Evolutionary conservation across 306 rosid genomes (phyloP), one percentile per base, ranked within the genome.

Genomic region (Rosa chinensis): DNA sequence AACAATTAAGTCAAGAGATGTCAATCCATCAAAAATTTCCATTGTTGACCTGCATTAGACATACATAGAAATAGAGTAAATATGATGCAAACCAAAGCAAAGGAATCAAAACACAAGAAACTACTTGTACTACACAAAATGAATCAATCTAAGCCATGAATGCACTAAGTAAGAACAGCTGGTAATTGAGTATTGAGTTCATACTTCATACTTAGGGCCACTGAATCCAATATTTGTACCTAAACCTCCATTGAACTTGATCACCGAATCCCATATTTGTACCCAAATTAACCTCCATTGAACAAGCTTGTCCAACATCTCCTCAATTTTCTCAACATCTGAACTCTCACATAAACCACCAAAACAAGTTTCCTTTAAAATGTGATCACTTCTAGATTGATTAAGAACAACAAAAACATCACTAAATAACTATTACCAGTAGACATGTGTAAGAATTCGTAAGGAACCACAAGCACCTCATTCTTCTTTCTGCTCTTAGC

Each of bases 251-350:
- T 90, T 78, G 79, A 89, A 78, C 91, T 90, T 92, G 81, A 90
- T 78, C 77, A 90, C 88, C 28, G 1, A 25, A 25, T 25, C 28
- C 28, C 28, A 25, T 25, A 25, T 25, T 25, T 25, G 28, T 25
- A 25, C 28, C 28, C 28, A 25, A 25, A n/a, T n/a, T n/a, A n/a
- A 25, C 28, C 28, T 25, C 28, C 28, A 25, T 25, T 25, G 28
- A 66, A 81, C 96, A 80, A 92, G 87, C 83, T 90, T 92, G 67
- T 90, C 92, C 86, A 92, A 79, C 70, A 90, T 87, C 73, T 85
- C 86, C 80, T 72, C 90, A 66, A 84, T 84, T 76, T 87, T 82
- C 45, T 83, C 85, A 10, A 76, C 8, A 82, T 86, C 96, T 88
- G 88, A 77, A 77, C 58, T 20, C 66, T 53, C 66, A 73, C 5